Conservation (phyloP, 2,329 filamentous ascomycete species). For the Cladosporium colombiae region DNA sequence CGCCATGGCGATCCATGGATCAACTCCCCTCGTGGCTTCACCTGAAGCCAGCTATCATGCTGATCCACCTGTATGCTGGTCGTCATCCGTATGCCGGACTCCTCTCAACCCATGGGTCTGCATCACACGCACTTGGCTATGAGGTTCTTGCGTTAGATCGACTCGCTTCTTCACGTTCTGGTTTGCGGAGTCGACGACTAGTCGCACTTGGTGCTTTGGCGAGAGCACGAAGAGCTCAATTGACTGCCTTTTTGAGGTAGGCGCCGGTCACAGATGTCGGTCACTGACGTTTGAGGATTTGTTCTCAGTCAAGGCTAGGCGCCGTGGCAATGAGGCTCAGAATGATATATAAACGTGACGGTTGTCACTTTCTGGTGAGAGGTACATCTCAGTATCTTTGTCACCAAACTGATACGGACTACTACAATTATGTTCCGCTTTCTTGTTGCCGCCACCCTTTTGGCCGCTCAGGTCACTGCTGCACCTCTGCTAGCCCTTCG, state of each 20-base stretch:
- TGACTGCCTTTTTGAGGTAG: neutral
- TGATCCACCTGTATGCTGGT: conserved; percentile 4
- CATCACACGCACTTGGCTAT: conserved; percentile 2
- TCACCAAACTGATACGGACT: neutral
- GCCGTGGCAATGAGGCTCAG: neutral
- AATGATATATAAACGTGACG: neutral
- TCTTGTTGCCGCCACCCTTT: neutral
- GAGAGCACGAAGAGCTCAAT: neutral
- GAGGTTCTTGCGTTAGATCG: neutral
- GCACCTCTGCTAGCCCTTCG: neutral
- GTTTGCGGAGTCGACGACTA: neutral
- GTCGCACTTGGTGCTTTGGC: conserved; percentile 3
- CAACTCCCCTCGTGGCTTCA: neutral
- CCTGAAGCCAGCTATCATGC: neutral
- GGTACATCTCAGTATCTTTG: neutral
- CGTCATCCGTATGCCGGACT: neutral
- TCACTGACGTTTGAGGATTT: neutral
- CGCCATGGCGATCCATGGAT: conserved; percentile 1
- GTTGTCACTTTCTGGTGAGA: neutral
- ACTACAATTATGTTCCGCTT: conserved; percentile 3
- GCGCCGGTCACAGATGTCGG: neutral
- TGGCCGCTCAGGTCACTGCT: neutral
- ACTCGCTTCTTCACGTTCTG: neutral
- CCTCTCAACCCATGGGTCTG: neutral
- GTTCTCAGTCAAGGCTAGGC: neutral